Evolutionary conservation across 139 green algal genomes (phyloP), one percentile per base, ranked within the genome.

Genomic region (Chlorella sp.): DNA sequence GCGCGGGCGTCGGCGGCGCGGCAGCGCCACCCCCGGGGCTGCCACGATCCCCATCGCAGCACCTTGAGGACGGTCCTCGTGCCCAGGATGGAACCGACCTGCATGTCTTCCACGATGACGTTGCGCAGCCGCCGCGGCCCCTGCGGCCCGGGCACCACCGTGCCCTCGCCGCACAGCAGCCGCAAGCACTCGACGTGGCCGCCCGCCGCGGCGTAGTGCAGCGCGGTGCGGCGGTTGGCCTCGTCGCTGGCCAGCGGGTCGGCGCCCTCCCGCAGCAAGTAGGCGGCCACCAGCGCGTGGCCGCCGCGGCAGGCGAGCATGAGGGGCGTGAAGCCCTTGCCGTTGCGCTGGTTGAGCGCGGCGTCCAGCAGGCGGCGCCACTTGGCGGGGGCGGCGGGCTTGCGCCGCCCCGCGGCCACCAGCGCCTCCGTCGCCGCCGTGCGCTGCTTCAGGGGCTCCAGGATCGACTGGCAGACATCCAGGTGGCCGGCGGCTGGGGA

Each of bases 271-370:
- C 56, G 19, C 35, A 90, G 64, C 55, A 90, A 64, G 61, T 73
- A 89, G 8, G 50, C 46, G 0, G 66, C 79, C 50, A 82, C 77
- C 31, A 35, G 41, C 23, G 58, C 67, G 38, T 87, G 79, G 8
- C 83, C 81, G 76, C 79, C 53, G 35, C 81, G 79, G 61, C 85
- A 90, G 23, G 85, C 85, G 43, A 89, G 67, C 83, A 89, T 90
- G 8, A 90, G 69, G 8, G 85, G 67, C 23, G 85, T 87, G 42
- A 82, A 55, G 35, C 85, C 82, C 40, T 63, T 67, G 33, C 63
- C 41, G 31, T 53, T 81, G 12, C 79, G 67, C 45, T 84, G 75
- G 56, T 89, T 87, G 33, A 89, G 65, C 43, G 83, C 72, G 8
- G 77, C 67, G 62, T 29, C 21, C 38, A 77, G 62, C 62, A 82